Conservation (phyloP, 495 filamentous ascomycete genomes). For the Daldinia loculata region DNA sequence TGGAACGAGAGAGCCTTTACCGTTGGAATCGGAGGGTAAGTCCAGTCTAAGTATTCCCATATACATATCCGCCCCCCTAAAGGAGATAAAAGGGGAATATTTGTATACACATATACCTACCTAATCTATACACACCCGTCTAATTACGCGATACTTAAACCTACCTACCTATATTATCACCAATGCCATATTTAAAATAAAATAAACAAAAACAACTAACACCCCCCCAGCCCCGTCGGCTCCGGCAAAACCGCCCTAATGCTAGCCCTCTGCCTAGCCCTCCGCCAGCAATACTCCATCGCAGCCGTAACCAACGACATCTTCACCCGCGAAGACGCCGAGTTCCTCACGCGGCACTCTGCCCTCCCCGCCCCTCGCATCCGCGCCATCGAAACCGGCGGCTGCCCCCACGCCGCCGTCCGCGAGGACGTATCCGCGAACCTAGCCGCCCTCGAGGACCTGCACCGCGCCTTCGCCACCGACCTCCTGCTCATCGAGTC, state of each 20-base stretch:
- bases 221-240: constrained; percentile 78
- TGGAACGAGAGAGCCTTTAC: constrained; percentile 95
- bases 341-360: constrained; percentile 88
- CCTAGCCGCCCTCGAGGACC: constrained; percentile 86
- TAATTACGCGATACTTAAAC: too few relatives aligned
- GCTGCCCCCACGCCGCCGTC: constrained; percentile 96
- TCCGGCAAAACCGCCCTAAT: constrained; percentile 98
- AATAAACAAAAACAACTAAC: not conserved
- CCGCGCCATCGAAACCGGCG: constrained; percentile 95
- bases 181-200: too few relatives aligned
- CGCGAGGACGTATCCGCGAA: constrained; percentile 96
- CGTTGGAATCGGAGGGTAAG: constrained; percentile 94
- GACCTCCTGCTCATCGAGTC: constrained; percentile 89
- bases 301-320: constrained; percentile 99
- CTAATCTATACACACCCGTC: too few relatives aligned
- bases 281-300: constrained; percentile 80
- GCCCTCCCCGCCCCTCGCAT: constrained; percentile 86
- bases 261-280: constrained; percentile 83
- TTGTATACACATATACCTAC: too few relatives aligned
- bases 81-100: not conserved
- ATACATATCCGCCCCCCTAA: not conserved
- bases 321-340: constrained; percentile 97
- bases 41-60: constrained; percentile 11
- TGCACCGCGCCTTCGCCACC: constrained; percentile 80
- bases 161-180: too few relatives aligned